Base-by-base conservation (phyloP, 2,329 filamentous ascomycete species). In the Penicillium brasilianum region DNA sequence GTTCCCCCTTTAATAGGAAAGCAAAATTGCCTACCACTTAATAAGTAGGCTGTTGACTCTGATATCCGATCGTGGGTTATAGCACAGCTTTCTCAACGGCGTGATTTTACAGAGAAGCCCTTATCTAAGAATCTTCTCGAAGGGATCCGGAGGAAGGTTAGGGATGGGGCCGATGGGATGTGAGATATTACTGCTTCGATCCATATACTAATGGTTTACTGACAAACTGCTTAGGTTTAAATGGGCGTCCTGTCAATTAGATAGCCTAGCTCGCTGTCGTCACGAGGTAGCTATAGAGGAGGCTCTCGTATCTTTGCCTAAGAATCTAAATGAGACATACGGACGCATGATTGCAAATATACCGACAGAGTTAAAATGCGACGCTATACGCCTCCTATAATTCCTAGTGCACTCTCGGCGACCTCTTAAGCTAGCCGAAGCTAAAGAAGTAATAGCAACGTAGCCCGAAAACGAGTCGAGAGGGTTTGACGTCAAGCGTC, bases 401-500 rank as follows among this genome's bases (percentile, higher is more conserved):
- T 28, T 28, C 25, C 25, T 28, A 28, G 25, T 28, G 6, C 25
- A 28, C 25, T 28, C 25, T 28, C 3, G 6, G 25, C 25, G 25
- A 28, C 25, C 25, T 28, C 25, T 28, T 6, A 28, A 28, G 6
- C 25, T 28, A 28, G 25, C 25, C 25, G 25, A 28, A 6, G 25
- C 49, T 54, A 59, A 59, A 55, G 56, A 64, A 52, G 49, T 61
- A 25, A 64, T 64, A 59, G 61, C 59, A 5, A 64, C 59, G 22
- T 16, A 48, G 28, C 55, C 57, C 30, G 56, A 52, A 43, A 43
- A 22, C 39, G 18, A 22, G 18, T 43, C 52, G 9, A 1, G 13
- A 44, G 52, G 56, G 9, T 59, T 64, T 48, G 6, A 64, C 16
- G 57, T 52, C 10, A 61, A 61, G 36, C 52, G 56, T 49, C 48